phyloP scores from a whole-genome alignment of 1,284 basidiomycete species.

The Boletellus deceptivus region DNA sequence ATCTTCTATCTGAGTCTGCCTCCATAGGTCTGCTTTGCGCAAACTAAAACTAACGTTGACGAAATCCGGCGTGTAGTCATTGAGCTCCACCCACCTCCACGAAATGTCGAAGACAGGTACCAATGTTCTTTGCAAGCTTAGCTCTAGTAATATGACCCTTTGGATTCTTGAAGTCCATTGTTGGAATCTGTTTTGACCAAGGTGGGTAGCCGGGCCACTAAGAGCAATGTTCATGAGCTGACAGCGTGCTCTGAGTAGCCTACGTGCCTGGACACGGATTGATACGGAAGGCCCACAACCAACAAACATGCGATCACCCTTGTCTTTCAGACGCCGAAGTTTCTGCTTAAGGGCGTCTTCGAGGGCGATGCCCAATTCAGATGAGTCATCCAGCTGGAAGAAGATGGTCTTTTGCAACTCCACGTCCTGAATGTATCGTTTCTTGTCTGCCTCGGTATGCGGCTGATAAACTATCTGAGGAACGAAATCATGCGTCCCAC shows the following conservation, averaged over 20 bases:
- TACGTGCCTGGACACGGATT: conserved; percentile 62
- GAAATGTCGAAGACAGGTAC: conserved; percentile 61
- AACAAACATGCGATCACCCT: conserved; percentile 63
- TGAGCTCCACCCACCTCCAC: conserved; percentile 39
- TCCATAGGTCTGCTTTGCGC: conserved; percentile 50
- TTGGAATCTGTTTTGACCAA: conserved; percentile 77
- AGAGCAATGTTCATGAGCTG: conserved; percentile 1
- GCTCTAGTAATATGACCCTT: conserved; percentile 67
- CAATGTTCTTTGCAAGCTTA: conserved; percentile 66
- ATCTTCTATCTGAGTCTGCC: conserved; percentile 54
- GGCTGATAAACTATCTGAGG: conserved; percentile 70
- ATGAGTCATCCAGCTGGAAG: conserved; percentile 52
- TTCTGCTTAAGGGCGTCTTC: conserved; percentile 47
- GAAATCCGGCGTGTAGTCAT: not conserved
- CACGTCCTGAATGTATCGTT: conserved; percentile 70
- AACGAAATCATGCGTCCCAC: conserved; percentile 45
- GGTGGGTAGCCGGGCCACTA: conserved; percentile 76
- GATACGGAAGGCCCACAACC: conserved; percentile 74
- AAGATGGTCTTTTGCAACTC: conserved; percentile 59
- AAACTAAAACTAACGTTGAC: conserved; percentile 38
- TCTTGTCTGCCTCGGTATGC: conserved; percentile 68
- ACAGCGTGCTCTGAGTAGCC: not conserved
- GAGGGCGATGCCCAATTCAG: conserved; percentile 57
- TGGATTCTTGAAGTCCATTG: conserved; percentile 70
- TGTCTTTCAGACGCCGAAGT: conserved; percentile 43